phyloP scores from a whole-genome alignment of 805 yeast species.

The Starmerella apis region DNA sequence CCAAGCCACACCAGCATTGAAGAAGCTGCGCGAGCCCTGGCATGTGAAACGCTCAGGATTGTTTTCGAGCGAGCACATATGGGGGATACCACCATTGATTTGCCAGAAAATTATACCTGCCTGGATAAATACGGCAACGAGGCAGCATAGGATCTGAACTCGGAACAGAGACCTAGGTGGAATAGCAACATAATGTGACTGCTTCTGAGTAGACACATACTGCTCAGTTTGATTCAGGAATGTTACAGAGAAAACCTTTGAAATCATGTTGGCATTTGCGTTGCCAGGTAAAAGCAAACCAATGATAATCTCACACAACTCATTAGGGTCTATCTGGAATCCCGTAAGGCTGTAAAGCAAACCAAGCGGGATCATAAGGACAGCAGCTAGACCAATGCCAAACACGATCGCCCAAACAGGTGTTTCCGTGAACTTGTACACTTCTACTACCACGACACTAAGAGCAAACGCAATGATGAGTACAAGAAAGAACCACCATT shows the following conservation, averaged over 20 bases:
- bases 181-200: constrained; percentile 41
- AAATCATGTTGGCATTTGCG: constrained; percentile 43
- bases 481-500: constrained; percentile 40
- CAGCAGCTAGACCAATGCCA: constrained; percentile 40
- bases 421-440: constrained; percentile 33
- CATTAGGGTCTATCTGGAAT: constrained; percentile 40
- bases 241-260: constrained; percentile 44
- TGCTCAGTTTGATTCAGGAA: constrained; percentile 54
- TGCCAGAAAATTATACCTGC: constrained; percentile 18
- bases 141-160: constrained; percentile 14
- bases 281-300: constrained; percentile 49
- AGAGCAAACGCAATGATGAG: constrained; percentile 37
- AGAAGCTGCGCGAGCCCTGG: constrained; percentile 35
- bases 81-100: constrained; percentile 18
- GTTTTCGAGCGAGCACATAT: constrained; percentile 33
- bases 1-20: constrained; percentile 44
- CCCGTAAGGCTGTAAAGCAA: constrained; percentile 42
- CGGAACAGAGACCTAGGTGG: constrained; percentile 18
- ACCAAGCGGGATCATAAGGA: constrained; percentile 43
- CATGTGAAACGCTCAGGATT: constrained; percentile 36
- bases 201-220: constrained; percentile 45
- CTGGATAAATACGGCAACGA: constrained; percentile 11
- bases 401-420: constrained; percentile 54
- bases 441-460: constrained; percentile 39
- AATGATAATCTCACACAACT: constrained; percentile 40